These are phyloP conservation scores for Syzygium aqueum DNA, from an alignment of 345 rosid genomes.

Conservation along the genomic window DNA sequence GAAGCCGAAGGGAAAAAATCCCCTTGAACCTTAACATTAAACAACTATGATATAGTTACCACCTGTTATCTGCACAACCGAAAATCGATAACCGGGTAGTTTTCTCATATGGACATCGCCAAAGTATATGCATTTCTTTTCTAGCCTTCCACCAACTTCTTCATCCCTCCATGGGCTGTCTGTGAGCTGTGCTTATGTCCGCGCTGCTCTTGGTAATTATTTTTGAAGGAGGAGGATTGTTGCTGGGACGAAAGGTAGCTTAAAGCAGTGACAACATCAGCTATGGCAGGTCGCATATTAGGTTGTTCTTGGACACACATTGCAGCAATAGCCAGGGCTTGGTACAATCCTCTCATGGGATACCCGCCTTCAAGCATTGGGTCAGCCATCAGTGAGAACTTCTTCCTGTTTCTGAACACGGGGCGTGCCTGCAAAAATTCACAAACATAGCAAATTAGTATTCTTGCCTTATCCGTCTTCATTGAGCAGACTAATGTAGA, in stretches of 20 bases:
- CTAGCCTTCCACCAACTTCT: neutral
- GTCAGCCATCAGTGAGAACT: conserved; percentile 65
- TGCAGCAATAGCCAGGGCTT: conserved; percentile 86
- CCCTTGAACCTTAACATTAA: conserved; percentile 1
- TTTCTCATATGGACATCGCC: neutral
- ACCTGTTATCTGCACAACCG: conserved; percentile 18
- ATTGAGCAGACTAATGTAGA: neutral
- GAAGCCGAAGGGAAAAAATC: neutral
- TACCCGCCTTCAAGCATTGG: conserved; percentile 68
- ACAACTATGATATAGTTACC: neutral
- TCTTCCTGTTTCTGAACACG: conserved; percentile 69
- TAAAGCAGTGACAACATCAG: conserved; percentile 78
- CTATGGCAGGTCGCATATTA: conserved; percentile 57
- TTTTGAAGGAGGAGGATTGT: conserved; percentile 1
- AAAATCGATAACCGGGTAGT: conserved; percentile 28
- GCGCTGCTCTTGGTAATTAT: conserved; percentile 5
- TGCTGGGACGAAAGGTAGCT: conserved; percentile 63
- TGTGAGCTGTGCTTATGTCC: neutral
- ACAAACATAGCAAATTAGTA: neutral
- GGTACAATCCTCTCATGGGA: conserved; percentile 73
- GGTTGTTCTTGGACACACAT: conserved; percentile 97
- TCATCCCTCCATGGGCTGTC: neutral
- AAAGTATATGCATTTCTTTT: neutral
- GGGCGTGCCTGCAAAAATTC: conserved; percentile 62
- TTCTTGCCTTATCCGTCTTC: neutral